phyloP scores from a whole-genome alignment of 1,139 yeast genomes.

The Suhomyces bribrorum region DNA sequence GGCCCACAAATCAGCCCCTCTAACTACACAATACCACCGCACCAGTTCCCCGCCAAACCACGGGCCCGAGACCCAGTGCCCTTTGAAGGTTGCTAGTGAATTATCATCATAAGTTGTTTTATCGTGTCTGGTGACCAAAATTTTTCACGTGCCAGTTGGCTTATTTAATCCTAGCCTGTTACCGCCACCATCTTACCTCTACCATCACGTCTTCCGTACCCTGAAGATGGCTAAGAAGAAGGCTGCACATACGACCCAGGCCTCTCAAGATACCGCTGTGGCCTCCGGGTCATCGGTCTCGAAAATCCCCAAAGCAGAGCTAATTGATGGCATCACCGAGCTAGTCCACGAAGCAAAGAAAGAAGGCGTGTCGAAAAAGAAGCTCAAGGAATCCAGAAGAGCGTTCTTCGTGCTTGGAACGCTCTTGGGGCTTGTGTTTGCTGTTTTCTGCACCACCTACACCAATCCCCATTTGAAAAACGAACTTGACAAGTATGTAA shows the following conservation, averaged over 20 bases:
- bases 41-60: too few species aligned
- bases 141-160: background rate
- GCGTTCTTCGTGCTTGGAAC: slow-evolving; percentile 61
- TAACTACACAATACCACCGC: too few species aligned
- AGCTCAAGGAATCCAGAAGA: slow-evolving; percentile 40
- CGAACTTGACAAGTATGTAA: slow-evolving; percentile 58
- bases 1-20: too few species aligned
- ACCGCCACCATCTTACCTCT: background rate
- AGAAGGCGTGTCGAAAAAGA: slow-evolving; percentile 12
- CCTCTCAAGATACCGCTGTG: background rate
- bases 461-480: slow-evolving; percentile 40
- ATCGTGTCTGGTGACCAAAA: too few species aligned
- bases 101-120: too few species aligned
- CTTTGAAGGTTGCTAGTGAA: too few species aligned
- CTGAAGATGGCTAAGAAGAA: slow-evolving; percentile 7
- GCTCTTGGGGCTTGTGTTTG: slow-evolving; percentile 63
- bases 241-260: slow-evolving; percentile 2
- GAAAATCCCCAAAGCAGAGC: background rate
- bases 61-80: too few species aligned
- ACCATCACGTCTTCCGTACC: background rate
- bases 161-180: background rate
- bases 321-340: slow-evolving; percentile 1
- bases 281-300: background rate
- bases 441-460: slow-evolving; percentile 60
- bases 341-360: background rate